These are phyloP conservation scores for Lathyrus sativus DNA, from an alignment of 306 rosid genomes.

Conservation along the genomic window DNA sequence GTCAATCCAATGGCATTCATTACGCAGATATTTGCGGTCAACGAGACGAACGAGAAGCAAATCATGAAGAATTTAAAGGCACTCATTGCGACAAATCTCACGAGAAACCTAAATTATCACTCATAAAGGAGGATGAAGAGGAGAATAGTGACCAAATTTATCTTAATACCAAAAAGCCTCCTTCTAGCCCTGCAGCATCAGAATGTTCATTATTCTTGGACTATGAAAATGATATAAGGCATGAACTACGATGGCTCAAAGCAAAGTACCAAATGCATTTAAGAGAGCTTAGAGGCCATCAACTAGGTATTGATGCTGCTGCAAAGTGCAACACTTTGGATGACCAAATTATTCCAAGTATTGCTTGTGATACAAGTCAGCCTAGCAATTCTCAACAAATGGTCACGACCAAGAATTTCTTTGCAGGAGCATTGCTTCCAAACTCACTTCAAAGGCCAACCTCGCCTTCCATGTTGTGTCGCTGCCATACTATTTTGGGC, in stretches of 20 bases:
- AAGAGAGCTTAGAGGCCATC: constrained; percentile 81
- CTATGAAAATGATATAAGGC: constrained; percentile 82
- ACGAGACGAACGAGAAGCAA: constrained; percentile 59
- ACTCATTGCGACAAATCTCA: constrained; percentile 46
- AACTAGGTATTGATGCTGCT: too few species aligned
- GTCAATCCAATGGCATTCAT: constrained; percentile 54
- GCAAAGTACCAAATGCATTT: constrained; percentile 92
- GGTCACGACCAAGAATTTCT: constrained; percentile 73
- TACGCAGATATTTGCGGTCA: constrained; percentile 85
- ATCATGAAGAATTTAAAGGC: constrained; percentile 50
- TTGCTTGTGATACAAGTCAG: too few species aligned
- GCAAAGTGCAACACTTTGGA: too few species aligned
- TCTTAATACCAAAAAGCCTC: constrained; percentile 43
- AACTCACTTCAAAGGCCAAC: constrained; percentile 81
- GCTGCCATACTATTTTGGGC: too few species aligned
- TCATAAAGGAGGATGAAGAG: constrained; percentile 45
- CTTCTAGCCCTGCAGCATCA: constrained; percentile 36
- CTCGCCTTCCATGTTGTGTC: too few species aligned
- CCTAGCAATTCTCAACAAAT: too few species aligned
- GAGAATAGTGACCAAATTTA: too few species aligned
- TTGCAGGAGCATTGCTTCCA: constrained; percentile 60
- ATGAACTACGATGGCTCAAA: constrained; percentile 97
- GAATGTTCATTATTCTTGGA: constrained; percentile 42
- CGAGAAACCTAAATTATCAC: constrained; percentile 39
- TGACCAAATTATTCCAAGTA: too few species aligned